Conservation (phyloP, 2,329 filamentous ascomycete species). For the Arthroderma uncinatum region DNA sequence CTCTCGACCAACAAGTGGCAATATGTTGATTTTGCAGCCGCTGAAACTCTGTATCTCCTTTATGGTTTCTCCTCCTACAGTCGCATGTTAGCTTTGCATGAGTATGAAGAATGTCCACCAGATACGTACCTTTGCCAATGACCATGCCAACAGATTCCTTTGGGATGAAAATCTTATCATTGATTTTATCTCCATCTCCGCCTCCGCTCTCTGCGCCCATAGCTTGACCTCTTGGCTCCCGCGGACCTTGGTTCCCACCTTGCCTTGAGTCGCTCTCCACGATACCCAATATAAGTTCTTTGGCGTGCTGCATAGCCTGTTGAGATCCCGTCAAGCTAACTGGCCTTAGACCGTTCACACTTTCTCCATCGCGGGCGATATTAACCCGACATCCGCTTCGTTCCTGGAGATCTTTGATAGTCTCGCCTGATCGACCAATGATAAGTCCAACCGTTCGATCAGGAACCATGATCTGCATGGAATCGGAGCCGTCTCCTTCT, state of each 20-base stretch:
- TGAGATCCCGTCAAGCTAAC: conserved; percentile 79
- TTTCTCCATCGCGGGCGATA: conserved; percentile 87
- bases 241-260: conserved; percentile 6
- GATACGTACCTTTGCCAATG: conserved; percentile 61
- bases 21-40: conserved; percentile 87
- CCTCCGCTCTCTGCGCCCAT: conserved; percentile 31
- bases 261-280: conserved; percentile 69
- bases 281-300: conserved; percentile 84
- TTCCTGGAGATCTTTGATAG: conserved; percentile 84
- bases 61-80: conserved; percentile 68
- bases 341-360: conserved; percentile 75
- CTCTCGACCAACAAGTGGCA: conserved; percentile 66
- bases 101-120: background rate
- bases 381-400: conserved; percentile 91
- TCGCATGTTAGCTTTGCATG: conserved; percentile 16
- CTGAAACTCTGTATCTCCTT: conserved; percentile 83
- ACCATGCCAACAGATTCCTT: conserved; percentile 94
- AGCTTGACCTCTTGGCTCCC: conserved; percentile 16
- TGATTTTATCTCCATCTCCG: conserved; percentile 46
- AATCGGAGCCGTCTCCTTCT: conserved; percentile 59
- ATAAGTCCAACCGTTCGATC: conserved; percentile 87
- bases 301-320: conserved; percentile 63
- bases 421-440: conserved; percentile 87
- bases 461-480: conserved; percentile 86
- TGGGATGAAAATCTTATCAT: conserved; percentile 72